Percentiles rank a stretch among this genome's conserved stretches.
phyloP scores from a whole-genome alignment of 257 asterid genomes.

The Solanum tacnaense region DNA sequence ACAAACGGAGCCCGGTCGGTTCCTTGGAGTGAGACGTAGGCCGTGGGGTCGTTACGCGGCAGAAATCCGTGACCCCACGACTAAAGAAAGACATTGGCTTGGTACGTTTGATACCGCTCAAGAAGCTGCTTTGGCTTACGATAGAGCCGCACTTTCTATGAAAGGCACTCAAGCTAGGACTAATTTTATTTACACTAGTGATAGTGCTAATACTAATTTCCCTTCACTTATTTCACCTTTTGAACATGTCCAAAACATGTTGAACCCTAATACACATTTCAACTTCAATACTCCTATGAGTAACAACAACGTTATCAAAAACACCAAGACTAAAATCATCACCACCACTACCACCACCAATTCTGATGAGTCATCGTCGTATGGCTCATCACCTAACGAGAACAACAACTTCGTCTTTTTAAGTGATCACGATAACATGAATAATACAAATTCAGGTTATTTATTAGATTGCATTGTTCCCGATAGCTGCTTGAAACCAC shows the following conservation, averaged over 20 bases:
- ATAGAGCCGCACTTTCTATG: constrained; percentile 86
- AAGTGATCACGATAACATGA: constrained; percentile 1
- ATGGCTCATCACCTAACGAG: constrained; percentile 19
- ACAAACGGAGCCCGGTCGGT: constrained; percentile 74
- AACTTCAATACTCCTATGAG: background rate
- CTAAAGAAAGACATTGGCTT: constrained; percentile 92
- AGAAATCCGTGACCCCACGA: constrained; percentile 84
- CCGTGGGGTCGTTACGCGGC: constrained; percentile 99
- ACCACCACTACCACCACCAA: background rate
- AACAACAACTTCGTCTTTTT: constrained; percentile 18
- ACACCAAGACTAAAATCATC: background rate
- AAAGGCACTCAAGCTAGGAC: constrained; percentile 86
- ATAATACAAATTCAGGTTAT: constrained; percentile 48
- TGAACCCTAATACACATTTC: constrained; percentile 4
- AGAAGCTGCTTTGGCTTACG: constrained; percentile 96
- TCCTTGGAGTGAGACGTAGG: constrained; percentile 75
- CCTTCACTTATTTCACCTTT: constrained; percentile 37
- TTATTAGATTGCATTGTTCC: constrained; percentile 86
- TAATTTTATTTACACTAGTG: constrained; percentile 58
- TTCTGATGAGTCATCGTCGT: constrained; percentile 20
- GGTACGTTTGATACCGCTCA: constrained; percentile 96
- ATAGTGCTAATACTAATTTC: constrained; percentile 22
- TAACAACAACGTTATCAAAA: background rate
- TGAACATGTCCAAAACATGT: constrained; percentile 22
- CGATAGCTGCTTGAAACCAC: constrained; percentile 67